Percentiles rank a stretch among this genome's conserved stretches.
phyloP scores from a whole-genome alignment of 768 basidiomycete genomes.

The Melanogaster broomeanus region DNA sequence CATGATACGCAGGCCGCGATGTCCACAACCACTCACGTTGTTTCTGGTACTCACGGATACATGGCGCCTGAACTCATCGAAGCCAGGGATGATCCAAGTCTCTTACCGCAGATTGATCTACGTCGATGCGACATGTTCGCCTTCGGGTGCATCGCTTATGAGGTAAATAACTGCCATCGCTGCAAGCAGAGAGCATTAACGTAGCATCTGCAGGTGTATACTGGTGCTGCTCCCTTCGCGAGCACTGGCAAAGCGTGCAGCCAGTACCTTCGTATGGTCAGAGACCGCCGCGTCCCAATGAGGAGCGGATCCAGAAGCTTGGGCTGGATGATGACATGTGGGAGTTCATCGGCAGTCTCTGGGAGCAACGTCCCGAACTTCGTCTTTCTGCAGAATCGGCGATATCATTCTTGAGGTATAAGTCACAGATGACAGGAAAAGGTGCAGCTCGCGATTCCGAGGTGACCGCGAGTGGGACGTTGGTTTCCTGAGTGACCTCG shows the following conservation, averaged over 20 bases:
- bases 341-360: slow-evolving; percentile 29
- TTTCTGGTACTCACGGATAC: slow-evolving; percentile 26
- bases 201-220: slow-evolving; percentile 25
- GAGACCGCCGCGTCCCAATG: slow-evolving; percentile 20
- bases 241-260: too few relatives aligned
- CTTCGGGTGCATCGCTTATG: slow-evolving; percentile 35
- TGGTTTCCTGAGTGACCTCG: too few relatives aligned
- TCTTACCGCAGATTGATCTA: slow-evolving; percentile 18
- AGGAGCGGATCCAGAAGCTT: slow-evolving; percentile 1
- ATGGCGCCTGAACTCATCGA: slow-evolving; percentile 30
- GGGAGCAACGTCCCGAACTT: slow-evolving; percentile 25
- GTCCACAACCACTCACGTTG: slow-evolving; percentile 10
- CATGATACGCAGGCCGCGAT: slow-evolving; percentile 17
- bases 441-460: too few relatives aligned
- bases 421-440: too few relatives aligned
- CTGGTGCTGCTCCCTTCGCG: too few relatives aligned
- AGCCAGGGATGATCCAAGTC: background rate
- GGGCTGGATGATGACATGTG: slow-evolving; percentile 35
- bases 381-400: slow-evolving; percentile 28
- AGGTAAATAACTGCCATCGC: slow-evolving; percentile 18
- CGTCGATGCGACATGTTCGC: slow-evolving; percentile 38
- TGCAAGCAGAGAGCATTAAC: background rate
- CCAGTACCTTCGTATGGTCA: too few relatives aligned
- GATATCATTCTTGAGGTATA: slow-evolving; percentile 19
- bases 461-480: too few relatives aligned